Percentiles rank a stretch among this genome's conserved stretches.
These are phyloP conservation scores for Didymella segeticola DNA, from an alignment of 2,329 filamentous ascomycete species.

Conservation along the genomic window DNA sequence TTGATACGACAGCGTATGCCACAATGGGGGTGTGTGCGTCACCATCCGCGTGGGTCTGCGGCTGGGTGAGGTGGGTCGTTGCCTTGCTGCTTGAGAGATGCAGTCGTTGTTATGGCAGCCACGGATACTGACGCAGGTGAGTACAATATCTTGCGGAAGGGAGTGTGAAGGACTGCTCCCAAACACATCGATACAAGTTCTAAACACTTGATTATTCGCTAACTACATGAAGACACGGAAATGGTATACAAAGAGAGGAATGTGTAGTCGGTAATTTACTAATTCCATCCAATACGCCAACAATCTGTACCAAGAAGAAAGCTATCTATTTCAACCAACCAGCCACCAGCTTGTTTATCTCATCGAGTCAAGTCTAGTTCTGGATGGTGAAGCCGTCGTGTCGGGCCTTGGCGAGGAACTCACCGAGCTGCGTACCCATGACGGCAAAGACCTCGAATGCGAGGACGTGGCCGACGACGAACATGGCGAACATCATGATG, in stretches of 20 bases:
- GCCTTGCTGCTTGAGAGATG: no score
- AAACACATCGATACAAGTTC: no score
- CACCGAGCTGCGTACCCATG: conserved; percentile 45
- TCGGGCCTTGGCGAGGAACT: conserved; percentile 28
- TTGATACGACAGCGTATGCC: no score
- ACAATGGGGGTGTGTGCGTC: no score
- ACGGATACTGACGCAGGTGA: no score
- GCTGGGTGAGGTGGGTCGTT: no score
- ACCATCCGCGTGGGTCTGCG: no score
- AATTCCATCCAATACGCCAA: conserved; percentile 2
- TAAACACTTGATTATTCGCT: no score
- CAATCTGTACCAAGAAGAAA: background rate
- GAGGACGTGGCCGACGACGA: conserved; percentile 59
- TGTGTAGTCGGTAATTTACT: conserved; percentile 8
- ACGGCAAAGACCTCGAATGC: conserved; percentile 61
- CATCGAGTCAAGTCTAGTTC: background rate
- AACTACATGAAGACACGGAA: no score
- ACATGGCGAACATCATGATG: conserved; percentile 56
- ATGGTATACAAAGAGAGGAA: conserved; percentile 10
- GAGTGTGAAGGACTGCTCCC: no score
- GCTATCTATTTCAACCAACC: background rate
- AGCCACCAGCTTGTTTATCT: background rate
- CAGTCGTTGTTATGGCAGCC: no score
- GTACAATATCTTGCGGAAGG: no score
- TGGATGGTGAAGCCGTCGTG: conserved; percentile 20